Percentiles rank a stretch among this genome's conserved stretches.
These are phyloP conservation scores for Eucalyptus virginea DNA, from an alignment of 345 rosid genomes.

Conservation along the genomic window DNA sequence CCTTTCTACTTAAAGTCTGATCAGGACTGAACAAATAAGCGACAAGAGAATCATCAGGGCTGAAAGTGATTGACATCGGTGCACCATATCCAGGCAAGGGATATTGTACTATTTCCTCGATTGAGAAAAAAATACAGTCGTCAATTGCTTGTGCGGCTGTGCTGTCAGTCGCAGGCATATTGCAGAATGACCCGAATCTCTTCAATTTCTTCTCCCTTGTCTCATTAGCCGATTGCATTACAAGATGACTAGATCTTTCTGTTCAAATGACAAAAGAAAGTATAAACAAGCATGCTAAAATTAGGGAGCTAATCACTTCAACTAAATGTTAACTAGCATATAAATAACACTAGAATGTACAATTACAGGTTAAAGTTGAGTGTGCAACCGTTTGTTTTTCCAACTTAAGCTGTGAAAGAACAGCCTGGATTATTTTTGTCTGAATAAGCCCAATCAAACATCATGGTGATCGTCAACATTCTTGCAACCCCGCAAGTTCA, in stretches of 20 bases:
- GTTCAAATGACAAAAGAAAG: neutral
- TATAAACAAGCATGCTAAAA: neutral
- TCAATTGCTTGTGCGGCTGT: slow-evolving; percentile 16
- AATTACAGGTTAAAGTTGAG: neutral
- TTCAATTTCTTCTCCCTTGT: slow-evolving; percentile 33
- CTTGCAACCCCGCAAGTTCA: neutral
- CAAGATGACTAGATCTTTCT: slow-evolving; percentile 5
- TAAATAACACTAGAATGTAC: neutral
- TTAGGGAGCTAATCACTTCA: neutral
- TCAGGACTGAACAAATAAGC: slow-evolving; percentile 77
- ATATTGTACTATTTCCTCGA: slow-evolving; percentile 78
- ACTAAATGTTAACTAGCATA: neutral
- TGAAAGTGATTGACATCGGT: slow-evolving; percentile 69
- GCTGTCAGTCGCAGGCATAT: slow-evolving; percentile 46
- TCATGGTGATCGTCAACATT: neutral
- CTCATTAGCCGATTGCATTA: slow-evolving; percentile 48
- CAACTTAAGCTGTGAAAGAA: neutral
- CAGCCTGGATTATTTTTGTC: neutral
- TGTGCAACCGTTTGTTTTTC: neutral
- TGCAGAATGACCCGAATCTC: slow-evolving; percentile 21
- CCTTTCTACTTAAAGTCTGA: slow-evolving; percentile 53
- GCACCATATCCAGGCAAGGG: slow-evolving; percentile 88
- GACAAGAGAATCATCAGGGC: slow-evolving; percentile 67
- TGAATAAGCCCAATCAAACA: neutral
- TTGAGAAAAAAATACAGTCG: slow-evolving; percentile 35